Conservation (phyloP, 2,329 filamentous ascomycete species). For the Penicillium crustosum region DNA sequence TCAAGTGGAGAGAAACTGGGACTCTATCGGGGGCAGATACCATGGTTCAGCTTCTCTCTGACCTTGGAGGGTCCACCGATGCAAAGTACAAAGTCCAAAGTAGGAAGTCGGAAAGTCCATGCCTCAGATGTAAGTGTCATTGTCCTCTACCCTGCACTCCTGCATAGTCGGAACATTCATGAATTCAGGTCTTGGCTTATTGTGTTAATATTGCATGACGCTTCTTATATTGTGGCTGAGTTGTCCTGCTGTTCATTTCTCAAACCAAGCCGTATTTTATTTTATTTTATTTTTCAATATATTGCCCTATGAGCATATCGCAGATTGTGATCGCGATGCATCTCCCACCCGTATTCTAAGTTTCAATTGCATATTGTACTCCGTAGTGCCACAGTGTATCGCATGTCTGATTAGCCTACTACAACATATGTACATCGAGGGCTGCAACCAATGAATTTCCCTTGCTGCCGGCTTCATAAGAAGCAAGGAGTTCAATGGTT, state of each 20-base stretch:
- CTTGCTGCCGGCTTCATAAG: neutral
- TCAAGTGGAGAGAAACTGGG: neutral
- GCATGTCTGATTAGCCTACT: neutral
- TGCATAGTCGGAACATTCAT: conserved; percentile 10
- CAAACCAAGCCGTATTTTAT: neutral
- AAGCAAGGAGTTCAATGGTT: neutral
- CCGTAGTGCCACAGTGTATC: neutral
- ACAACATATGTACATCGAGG: neutral
- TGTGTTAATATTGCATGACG: neutral
- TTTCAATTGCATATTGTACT: neutral
- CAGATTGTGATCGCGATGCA: neutral
- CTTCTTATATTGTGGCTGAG: conserved; percentile 1
- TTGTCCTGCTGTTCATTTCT: neutral
- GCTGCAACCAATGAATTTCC: neutral
- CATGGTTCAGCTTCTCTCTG: neutral
- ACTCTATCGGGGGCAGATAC: neutral
- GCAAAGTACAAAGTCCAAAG: too few relatives aligned
- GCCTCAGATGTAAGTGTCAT: neutral
- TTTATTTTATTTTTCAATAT: neutral
- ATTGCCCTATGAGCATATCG: neutral
- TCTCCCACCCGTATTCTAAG: neutral
- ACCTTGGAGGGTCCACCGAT: too few relatives aligned
- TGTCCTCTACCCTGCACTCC: conserved; percentile 9
- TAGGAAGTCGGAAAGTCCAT: neutral
- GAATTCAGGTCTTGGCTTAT: neutral